Conservation (phyloP, 441 rosid genomes). For the Dalechampia spathulata region DNA sequence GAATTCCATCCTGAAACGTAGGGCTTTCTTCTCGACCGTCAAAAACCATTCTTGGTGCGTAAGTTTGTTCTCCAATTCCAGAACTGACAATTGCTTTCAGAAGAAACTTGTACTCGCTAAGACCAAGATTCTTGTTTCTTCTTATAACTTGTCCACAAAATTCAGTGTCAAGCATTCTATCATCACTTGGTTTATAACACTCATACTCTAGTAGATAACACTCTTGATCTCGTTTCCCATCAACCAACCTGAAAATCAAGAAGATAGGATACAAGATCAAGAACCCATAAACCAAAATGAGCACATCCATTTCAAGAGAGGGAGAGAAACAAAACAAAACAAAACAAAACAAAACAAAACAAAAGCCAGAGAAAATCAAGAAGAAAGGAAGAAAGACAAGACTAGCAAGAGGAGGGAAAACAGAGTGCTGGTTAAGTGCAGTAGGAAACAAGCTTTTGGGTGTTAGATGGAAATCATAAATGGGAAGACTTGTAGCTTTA, state of each 20-base stretch:
- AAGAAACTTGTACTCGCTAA: slow-evolving; percentile 76
- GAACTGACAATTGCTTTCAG: slow-evolving; percentile 73
- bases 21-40: slow-evolving; percentile 55
- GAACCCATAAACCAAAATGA: slow-evolving; percentile 29
- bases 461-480: slow-evolving; percentile 13
- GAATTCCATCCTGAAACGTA: slow-evolving; percentile 38
- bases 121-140: slow-evolving; percentile 62
- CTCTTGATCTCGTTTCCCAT: slow-evolving; percentile 37
- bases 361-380: slow-evolving; percentile 1
- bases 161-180: slow-evolving; percentile 53
- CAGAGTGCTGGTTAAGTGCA: too few species aligned
- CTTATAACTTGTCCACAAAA: slow-evolving; percentile 45
- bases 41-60: slow-evolving; percentile 51
- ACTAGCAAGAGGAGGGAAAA: too few species aligned
- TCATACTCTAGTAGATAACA: slow-evolving; percentile 84
- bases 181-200: slow-evolving; percentile 60
- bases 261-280: slow-evolving; percentile 26
- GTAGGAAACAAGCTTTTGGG: too few species aligned
- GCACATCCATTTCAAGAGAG: slow-evolving; percentile 29
- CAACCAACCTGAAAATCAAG: slow-evolving; percentile 28
- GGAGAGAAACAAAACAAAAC: slow-evolving; percentile 3
- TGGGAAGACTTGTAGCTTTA: slow-evolving; percentile 17
- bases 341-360: slow-evolving; percentile 5
- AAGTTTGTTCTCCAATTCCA: slow-evolving; percentile 79
- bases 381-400: neutral